These are phyloP conservation scores for Zoysia matrella DNA, from an alignment of 202 grass and related monocot genomes.

Conservation along the genomic window DNA sequence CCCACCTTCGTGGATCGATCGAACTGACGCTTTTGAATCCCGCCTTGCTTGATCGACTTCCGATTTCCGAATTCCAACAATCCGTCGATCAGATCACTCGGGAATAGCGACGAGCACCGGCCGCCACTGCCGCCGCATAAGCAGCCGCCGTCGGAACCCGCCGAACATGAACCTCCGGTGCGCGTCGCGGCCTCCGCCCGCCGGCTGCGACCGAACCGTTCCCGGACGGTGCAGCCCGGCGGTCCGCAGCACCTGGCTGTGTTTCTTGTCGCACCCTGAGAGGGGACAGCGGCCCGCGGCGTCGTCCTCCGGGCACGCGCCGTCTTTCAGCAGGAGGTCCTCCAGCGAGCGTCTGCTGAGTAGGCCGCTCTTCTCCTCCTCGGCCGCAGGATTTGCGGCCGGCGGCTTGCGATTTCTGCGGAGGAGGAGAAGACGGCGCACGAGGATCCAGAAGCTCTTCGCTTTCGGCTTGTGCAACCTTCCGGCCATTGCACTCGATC, in stretches of 20 bases:
- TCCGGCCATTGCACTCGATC: not conserved
- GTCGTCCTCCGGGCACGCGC: not conserved
- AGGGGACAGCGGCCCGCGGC: not conserved
- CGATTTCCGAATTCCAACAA: not conserved
- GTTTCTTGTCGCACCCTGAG: constrained; percentile 25
- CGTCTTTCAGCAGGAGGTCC: constrained; percentile 42
- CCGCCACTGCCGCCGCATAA: constrained; percentile 62
- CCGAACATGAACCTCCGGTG: constrained; percentile 64
- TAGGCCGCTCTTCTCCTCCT: constrained; percentile 53
- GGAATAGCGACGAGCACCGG: constrained; percentile 73
- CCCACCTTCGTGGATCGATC: not conserved
- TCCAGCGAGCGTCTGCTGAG: constrained; percentile 53
- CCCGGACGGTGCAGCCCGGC: not conserved
- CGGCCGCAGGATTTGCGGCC: not conserved
- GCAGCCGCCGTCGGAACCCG: constrained; percentile 56
- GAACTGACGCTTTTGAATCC: not conserved
- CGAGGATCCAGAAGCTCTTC: constrained; percentile 47
- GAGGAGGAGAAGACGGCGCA: constrained; percentile 51
- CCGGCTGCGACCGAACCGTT: not conserved
- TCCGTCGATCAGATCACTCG: constrained; percentile 37
- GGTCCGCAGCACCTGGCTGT: not conserved
- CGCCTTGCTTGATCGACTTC: too few species aligned
- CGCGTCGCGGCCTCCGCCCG: not conserved
- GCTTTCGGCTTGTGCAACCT: constrained; percentile 23
- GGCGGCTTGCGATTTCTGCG: not conserved